A percentile compares a stretch with the other conserved stretches of the same genome.
phyloP scores from a whole-genome alignment of 768 basidiomycete species.

The Crepidotus variabilis region DNA sequence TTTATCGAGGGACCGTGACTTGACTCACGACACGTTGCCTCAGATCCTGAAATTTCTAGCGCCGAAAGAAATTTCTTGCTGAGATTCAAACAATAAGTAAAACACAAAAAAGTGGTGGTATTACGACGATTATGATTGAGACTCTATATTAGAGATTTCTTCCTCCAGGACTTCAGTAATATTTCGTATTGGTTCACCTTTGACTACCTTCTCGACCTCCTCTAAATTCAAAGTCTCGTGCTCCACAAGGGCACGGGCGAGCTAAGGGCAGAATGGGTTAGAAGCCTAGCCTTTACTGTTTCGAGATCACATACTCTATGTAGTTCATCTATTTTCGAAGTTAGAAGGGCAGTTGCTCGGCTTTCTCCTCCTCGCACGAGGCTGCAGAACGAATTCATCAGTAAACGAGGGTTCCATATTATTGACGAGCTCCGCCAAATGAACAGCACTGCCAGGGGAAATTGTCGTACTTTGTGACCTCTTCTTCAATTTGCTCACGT shows the following conservation, averaged over 20 bases:
- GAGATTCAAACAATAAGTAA: neutral
- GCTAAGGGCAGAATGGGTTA: constrained; percentile 19
- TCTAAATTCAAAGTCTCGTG: constrained; percentile 89
- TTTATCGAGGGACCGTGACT: neutral
- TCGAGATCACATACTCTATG: constrained; percentile 50
- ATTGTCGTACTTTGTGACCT: constrained; percentile 69
- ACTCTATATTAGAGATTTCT: constrained; percentile 37
- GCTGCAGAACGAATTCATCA: constrained; percentile 29
- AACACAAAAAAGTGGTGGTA: constrained; percentile 3
- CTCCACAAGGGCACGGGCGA: constrained; percentile 89
- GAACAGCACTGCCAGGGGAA: constrained; percentile 3
- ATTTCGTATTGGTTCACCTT: constrained; percentile 73
- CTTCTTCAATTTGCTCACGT: constrained; percentile 83
- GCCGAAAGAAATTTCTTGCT: neutral
- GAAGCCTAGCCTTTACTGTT: constrained; percentile 2
- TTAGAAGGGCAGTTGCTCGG: constrained; percentile 63
- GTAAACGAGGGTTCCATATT: constrained; percentile 2
- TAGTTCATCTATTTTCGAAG: constrained; percentile 66
- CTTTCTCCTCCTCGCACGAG: constrained; percentile 68
- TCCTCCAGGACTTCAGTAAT: constrained; percentile 65
- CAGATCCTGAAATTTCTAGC: neutral
- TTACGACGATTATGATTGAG: constrained; percentile 20
- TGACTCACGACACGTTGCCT: neutral
- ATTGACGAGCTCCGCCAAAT: constrained; percentile 5
- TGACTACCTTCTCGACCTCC: constrained; percentile 84